These are phyloP conservation scores for Fusarium marasasianum DNA, from an alignment of 2,329 filamentous ascomycete genomes.

Conservation along the genomic window DNA sequence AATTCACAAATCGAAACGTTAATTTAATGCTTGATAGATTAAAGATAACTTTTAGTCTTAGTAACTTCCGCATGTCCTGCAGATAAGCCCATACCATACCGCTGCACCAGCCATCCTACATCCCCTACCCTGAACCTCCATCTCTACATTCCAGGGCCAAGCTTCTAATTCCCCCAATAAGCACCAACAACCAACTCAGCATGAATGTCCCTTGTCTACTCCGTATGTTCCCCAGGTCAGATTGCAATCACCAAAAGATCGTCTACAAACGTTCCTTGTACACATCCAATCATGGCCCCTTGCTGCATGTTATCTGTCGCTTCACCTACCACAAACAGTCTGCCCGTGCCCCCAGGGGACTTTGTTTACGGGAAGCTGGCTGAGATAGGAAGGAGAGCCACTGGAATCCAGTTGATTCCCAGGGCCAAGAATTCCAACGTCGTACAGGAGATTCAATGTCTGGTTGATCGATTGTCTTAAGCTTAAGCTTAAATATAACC, in stretches of 20 bases:
- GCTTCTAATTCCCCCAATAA: conserved; percentile 1
- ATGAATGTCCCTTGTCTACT: not conserved
- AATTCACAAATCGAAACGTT: not conserved
- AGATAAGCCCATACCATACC: conserved; percentile 1
- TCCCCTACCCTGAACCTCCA: conserved; percentile 13
- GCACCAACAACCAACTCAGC: not conserved
- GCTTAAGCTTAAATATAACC: conserved; percentile 24
- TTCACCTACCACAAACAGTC: conserved; percentile 32
- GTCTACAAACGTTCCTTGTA: conserved; percentile 18
- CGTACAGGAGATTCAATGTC: not conserved
- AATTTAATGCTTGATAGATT: not conserved
- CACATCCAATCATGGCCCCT: conserved; percentile 18
- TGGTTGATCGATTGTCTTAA: not conserved
- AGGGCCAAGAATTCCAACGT: not conserved
- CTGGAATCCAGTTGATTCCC: not conserved
- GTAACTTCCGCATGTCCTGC: not conserved
- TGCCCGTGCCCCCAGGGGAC: conserved; percentile 1
- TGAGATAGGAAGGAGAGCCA: conserved; percentile 35
- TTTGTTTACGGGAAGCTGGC: conserved; percentile 7
- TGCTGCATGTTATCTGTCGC: conserved; percentile 14
- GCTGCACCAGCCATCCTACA: not conserved
- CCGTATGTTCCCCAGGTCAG: not conserved
- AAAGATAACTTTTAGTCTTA: not conserved
- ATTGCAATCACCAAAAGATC: conserved; percentile 5
- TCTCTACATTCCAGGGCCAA: not conserved